These are phyloP conservation scores for Elymus sibiricus DNA, from an alignment of 176 grass and related monocot species.

Conservation along the genomic window DNA sequence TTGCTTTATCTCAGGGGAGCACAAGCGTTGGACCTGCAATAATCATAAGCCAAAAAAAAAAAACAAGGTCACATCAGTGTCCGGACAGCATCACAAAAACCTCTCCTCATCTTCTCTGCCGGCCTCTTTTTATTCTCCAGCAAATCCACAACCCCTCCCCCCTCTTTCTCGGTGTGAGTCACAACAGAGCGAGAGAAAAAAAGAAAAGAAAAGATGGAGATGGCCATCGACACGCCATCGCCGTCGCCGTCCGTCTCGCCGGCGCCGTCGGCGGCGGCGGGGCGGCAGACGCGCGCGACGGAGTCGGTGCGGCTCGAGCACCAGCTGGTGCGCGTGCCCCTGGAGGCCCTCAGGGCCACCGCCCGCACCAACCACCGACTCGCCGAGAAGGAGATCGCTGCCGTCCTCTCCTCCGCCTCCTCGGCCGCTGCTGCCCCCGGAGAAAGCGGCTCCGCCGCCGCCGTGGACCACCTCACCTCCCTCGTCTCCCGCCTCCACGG, in stretches of 20 bases:
- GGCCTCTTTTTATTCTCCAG: neutral
- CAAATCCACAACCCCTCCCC: constrained; percentile 10
- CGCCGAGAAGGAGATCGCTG: constrained; percentile 86
- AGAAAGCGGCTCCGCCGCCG: constrained; percentile 18
- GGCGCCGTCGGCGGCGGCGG: constrained; percentile 16
- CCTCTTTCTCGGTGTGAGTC: neutral
- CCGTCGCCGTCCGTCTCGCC: constrained; percentile 17
- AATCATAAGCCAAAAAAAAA: too few species aligned
- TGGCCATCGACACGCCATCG: constrained; percentile 82
- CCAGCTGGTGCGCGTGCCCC: constrained; percentile 81
- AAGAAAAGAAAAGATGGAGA: constrained; percentile 59
- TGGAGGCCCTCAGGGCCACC: constrained; percentile 81
- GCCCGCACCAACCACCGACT: constrained; percentile 60
- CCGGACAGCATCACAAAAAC: neutral
- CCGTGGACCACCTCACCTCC: constrained; percentile 68
- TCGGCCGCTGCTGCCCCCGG: neutral
- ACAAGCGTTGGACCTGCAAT: too few species aligned
- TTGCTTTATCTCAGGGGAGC: too few species aligned
- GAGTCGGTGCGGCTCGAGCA: constrained; percentile 83
- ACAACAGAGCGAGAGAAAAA: neutral
- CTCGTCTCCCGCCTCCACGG: constrained; percentile 94
- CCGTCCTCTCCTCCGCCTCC: constrained; percentile 57
- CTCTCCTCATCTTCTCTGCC: neutral
- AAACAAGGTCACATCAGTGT: neutral
- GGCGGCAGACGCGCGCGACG: constrained; percentile 48